phyloP scores from a whole-genome alignment of 768 basidiomycete species.

The Ephemerocybe angulata region DNA sequence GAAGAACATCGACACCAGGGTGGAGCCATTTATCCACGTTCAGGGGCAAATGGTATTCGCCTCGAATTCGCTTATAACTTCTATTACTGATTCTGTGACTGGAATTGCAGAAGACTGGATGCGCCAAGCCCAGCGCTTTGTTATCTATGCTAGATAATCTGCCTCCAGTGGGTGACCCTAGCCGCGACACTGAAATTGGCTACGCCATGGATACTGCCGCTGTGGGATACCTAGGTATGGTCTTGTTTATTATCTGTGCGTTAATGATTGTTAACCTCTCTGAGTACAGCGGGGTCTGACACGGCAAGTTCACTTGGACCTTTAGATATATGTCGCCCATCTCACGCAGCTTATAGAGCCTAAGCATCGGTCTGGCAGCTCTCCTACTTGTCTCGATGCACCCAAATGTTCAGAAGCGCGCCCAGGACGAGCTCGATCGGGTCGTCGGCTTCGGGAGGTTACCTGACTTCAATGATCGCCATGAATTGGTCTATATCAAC shows the following conservation, averaged over 20 bases:
- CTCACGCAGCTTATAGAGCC: constrained; percentile 14
- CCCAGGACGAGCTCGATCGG: constrained; percentile 27
- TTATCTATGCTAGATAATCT: too few relatives aligned
- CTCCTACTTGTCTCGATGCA: constrained; percentile 23
- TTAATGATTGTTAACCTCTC: too few relatives aligned
- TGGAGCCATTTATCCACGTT: not conserved
- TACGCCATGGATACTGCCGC: too few relatives aligned
- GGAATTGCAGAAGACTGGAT: too few relatives aligned
- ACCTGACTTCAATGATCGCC: constrained; percentile 21
- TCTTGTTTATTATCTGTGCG: too few relatives aligned
- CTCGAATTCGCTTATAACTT: not conserved
- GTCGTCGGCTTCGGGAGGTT: constrained; percentile 16
- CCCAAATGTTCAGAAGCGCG: constrained; percentile 24
- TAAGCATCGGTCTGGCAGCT: constrained; percentile 19
- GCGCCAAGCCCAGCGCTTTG: too few relatives aligned
- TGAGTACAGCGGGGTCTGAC: constrained; percentile 6
- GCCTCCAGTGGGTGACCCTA: too few relatives aligned
- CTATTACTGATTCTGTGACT: not conserved
- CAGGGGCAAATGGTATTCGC: not conserved
- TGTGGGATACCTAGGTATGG: too few relatives aligned
- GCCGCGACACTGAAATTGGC: too few relatives aligned
- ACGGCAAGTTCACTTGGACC: not conserved
- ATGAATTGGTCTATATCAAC: constrained; percentile 14
- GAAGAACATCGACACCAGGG: not conserved
- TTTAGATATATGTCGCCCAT: not conserved